Percentiles rank a stretch among this genome's conserved stretches.
Evolutionary conservation across 2,329 filamentous ascomycete genomes (phyloP).

Genomic region (Ceratocystis cubensis): DNA sequence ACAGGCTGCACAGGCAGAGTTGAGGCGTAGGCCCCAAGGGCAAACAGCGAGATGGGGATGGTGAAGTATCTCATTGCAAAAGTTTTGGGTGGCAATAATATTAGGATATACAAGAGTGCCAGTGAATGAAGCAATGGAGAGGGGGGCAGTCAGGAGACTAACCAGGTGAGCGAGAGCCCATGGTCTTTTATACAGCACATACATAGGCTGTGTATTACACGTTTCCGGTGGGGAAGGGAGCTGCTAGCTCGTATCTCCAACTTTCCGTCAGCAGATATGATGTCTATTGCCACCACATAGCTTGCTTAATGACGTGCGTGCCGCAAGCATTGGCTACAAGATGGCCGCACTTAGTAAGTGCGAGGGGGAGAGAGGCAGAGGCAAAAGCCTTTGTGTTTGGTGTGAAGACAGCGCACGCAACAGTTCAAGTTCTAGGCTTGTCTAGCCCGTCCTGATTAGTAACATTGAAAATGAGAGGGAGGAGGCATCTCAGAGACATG

Average conservation of each 20-base stretch:
- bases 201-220: no score
- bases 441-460: background rate
- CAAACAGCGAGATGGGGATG: conserved; percentile 7
- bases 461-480: background rate
- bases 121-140: background rate
- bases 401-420: no score
- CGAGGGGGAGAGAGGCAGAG: background rate
- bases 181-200: conserved; percentile 1
- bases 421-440: background rate
- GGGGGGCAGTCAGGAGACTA: background rate
- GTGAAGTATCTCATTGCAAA: conserved; percentile 31
- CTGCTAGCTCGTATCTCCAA: background rate
- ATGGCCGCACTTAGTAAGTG: conserved; percentile 2
- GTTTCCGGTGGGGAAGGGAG: no score
- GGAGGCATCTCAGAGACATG: background rate
- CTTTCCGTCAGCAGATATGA: background rate
- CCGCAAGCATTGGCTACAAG: background rate
- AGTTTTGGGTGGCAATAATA: conserved; percentile 36
- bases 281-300: background rate
- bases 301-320: background rate
- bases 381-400: no score
- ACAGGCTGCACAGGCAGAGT: conserved; percentile 10
- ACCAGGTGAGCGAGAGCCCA: background rate
- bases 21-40: conserved; percentile 17
- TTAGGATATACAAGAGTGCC: background rate